A percentile compares a stretch with the other conserved stretches of the same genome.
These are phyloP conservation scores for Pestalotiopsis sp. DNA, from an alignment of 2,329 filamentous ascomycete species.

Conservation along the genomic window DNA sequence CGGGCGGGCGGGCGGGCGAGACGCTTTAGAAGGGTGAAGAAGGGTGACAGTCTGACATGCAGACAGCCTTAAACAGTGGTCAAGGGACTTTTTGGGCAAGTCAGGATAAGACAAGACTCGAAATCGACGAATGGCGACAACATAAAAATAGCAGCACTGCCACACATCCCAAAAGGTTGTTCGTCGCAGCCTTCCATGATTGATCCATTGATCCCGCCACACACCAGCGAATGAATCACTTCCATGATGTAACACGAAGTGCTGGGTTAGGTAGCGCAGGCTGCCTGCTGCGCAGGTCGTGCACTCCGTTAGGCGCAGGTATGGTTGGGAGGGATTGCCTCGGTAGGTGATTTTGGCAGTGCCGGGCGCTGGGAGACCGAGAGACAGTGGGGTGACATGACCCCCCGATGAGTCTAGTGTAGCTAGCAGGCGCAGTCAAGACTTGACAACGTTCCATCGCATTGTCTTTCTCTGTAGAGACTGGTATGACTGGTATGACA, in stretches of 20 bases:
- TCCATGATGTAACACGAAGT: neutral
- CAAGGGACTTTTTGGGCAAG: too few species aligned
- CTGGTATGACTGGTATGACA: neutral
- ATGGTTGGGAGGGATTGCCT: neutral
- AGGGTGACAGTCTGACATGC: too few species aligned
- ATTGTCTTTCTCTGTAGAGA: slow-evolving; percentile 3
- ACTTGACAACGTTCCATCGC: slow-evolving; percentile 11
- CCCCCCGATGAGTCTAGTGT: neutral
- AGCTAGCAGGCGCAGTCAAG: slow-evolving; percentile 10
- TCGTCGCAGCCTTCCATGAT: neutral
- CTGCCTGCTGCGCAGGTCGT: neutral
- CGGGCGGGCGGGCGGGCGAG: neutral
- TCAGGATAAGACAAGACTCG: too few species aligned
- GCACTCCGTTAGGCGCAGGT: neutral
- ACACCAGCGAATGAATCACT: neutral
- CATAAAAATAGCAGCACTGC: neutral
- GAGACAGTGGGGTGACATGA: slow-evolving; percentile 6
- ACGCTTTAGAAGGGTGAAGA: too few species aligned
- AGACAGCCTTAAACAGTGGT: too few species aligned
- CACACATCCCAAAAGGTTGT: neutral
- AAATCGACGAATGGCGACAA: too few species aligned
- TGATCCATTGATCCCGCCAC: neutral
- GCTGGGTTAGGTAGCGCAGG: neutral
- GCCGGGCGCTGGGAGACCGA: neutral
- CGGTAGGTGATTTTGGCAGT: neutral